Evolutionary conservation across 2,329 filamentous ascomycete genomes (phyloP).

Genomic region (Arthrobotrys conoides): DNA sequence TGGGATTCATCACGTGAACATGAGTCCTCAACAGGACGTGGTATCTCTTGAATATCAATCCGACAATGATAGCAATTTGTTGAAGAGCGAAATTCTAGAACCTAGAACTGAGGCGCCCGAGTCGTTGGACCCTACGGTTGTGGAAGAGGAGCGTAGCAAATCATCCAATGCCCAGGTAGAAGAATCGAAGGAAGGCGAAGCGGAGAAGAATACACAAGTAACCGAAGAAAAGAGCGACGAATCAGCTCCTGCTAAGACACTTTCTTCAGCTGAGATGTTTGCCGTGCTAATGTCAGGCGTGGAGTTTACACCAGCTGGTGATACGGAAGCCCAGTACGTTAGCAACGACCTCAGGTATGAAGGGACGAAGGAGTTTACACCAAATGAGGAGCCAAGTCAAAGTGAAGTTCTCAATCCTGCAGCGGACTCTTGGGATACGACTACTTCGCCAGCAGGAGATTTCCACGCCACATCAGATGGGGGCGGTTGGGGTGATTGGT

Average conservation of each 20-base stretch:
- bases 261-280: slow-evolving; percentile 7
- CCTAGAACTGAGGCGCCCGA: not conserved
- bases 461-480: not conserved
- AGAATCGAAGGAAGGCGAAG: not conserved
- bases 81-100: slow-evolving; percentile 17
- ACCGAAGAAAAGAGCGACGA: not conserved
- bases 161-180: not conserved
- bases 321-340: not conserved
- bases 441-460: slow-evolving; percentile 1
- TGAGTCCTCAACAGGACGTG: not conserved
- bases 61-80: slow-evolving; percentile 31
- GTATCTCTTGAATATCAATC: not conserved
- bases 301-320: not conserved
- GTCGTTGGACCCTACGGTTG: not conserved
- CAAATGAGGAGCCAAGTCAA: not conserved
- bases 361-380: slow-evolving; percentile 3
- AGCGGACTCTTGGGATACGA: slow-evolving; percentile 8
- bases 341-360: not conserved
- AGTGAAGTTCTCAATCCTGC: not conserved
- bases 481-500: slow-evolving; percentile 44
- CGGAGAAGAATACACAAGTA: not conserved
- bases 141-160: not conserved
- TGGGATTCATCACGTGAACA: not conserved
- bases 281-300: slow-evolving; percentile 3
- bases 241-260: not conserved